Conservation (phyloP, 371 early-diverging fungal genomes). For the Rhizomucor miehei region DNA sequence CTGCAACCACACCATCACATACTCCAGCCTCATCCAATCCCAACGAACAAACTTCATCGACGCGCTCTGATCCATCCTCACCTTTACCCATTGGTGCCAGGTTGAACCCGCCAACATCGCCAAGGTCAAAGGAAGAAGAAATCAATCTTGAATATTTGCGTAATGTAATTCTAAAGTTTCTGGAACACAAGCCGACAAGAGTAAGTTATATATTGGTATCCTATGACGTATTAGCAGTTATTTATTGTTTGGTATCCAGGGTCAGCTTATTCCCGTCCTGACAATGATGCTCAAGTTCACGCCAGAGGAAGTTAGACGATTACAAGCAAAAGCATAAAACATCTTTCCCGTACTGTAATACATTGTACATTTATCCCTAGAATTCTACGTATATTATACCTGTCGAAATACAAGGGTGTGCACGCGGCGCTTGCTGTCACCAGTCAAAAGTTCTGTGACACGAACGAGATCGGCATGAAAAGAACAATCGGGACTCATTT, state of each 20-base stretch:
- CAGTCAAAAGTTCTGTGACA: too few species aligned
- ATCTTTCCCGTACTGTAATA: background rate
- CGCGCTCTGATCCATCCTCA: slow-evolving; percentile 18
- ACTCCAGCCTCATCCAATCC: slow-evolving; percentile 11
- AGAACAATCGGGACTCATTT: too few species aligned
- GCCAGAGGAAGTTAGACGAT: slow-evolving; percentile 73
- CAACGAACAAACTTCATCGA: background rate
- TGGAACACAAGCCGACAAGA: slow-evolving; percentile 75
- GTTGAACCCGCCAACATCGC: slow-evolving; percentile 7
- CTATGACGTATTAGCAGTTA: slow-evolving; percentile 1
- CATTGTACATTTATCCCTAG: too few species aligned
- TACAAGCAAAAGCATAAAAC: slow-evolving; percentile 37
- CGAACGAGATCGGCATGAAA: too few species aligned
- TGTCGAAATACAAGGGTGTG: too few species aligned
- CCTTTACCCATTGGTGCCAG: slow-evolving; percentile 10
- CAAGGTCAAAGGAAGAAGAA: slow-evolving; percentile 38
- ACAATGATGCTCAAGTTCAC: slow-evolving; percentile 77
- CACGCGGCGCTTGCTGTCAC: too few species aligned
- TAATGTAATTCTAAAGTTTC: slow-evolving; percentile 80
- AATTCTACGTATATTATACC: too few species aligned
- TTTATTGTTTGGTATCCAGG: slow-evolving; percentile 23
- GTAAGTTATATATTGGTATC: slow-evolving; percentile 26
- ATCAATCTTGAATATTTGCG: slow-evolving; percentile 84
- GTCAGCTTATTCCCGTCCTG: slow-evolving; percentile 80
- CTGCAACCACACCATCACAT: slow-evolving; percentile 8